These are phyloP conservation scores for Elaeis guineensis DNA, from an alignment of 176 grass and related monocot species.

Conservation along the genomic window DNA sequence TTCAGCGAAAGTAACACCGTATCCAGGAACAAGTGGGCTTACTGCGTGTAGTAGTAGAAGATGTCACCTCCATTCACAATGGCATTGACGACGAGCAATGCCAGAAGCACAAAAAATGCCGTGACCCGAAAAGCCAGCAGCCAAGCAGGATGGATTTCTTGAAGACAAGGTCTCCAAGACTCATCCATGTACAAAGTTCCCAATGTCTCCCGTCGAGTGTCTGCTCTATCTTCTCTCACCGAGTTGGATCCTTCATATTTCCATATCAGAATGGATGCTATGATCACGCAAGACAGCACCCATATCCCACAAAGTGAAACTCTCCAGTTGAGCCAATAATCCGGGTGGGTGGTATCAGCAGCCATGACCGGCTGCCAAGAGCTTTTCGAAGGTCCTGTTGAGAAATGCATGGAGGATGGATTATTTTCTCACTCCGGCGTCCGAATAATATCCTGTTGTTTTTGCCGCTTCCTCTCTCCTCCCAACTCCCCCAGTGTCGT, in stretches of 20 bases:
- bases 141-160: constrained; percentile 63
- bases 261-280: constrained; percentile 11
- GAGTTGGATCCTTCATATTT: constrained; percentile 5
- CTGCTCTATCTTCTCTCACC: neutral
- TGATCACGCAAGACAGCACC: constrained; percentile 13
- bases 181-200: constrained; percentile 42
- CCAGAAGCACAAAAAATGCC: constrained; percentile 40
- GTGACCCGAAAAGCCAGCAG: constrained; percentile 47
- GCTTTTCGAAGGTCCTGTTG: constrained; percentile 6
- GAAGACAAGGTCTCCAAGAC: constrained; percentile 61
- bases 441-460: too few relatives aligned
- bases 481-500: too few relatives aligned
- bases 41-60: constrained; percentile 79
- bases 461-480: too few relatives aligned
- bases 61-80: constrained; percentile 37
- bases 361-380: constrained; percentile 6
- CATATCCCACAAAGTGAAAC: constrained; percentile 8
- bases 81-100: constrained; percentile 32
- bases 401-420: constrained; percentile 13
- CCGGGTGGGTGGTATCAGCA: neutral
- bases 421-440: neutral
- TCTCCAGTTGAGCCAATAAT: constrained; percentile 21
- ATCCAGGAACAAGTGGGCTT: constrained; percentile 20
- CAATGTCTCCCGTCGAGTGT: constrained; percentile 7
- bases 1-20: neutral